Conservation (phyloP, 352 stramenopile genomes). For the Pythium folliculosum region DNA sequence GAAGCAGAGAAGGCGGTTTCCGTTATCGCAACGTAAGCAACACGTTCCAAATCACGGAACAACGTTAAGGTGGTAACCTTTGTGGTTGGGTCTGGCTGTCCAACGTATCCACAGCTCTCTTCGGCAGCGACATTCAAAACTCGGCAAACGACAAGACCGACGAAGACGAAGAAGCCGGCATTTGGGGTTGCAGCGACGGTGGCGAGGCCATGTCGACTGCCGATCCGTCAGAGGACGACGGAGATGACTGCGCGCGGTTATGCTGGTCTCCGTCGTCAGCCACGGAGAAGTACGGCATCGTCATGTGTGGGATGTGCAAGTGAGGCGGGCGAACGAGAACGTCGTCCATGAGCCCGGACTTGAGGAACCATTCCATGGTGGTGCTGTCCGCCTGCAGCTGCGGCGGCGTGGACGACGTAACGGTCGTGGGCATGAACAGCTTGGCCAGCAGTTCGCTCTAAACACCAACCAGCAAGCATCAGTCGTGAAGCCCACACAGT, state of each 20-base stretch:
- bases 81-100: not conserved
- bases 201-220: slow-evolving; percentile 35
- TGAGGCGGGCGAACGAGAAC: slow-evolving; percentile 5
- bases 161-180: not conserved
- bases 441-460: slow-evolving; percentile 57
- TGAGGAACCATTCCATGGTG: slow-evolving; percentile 69
- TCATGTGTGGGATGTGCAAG: slow-evolving; percentile 19
- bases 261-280: slow-evolving; percentile 47
- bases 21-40: not conserved
- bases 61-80: not conserved
- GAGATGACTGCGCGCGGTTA: slow-evolving; percentile 29
- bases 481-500: not conserved
- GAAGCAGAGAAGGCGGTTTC: not conserved
- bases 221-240: slow-evolving; percentile 38
- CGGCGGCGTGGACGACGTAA: slow-evolving; percentile 22
- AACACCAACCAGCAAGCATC: not conserved
- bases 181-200: slow-evolving; percentile 1
- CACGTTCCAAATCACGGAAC: not conserved
- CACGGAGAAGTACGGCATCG: slow-evolving; percentile 53
- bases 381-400: slow-evolving; percentile 32
- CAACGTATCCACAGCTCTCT: slow-evolving; percentile 7
- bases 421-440: slow-evolving; percentile 34
- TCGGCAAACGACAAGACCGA: slow-evolving; percentile 38
- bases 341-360: slow-evolving; percentile 53
- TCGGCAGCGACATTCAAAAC: slow-evolving; percentile 27